Evolutionary conservation across 495 filamentous ascomycete genomes (phyloP).

Genomic region (Paragyromitra xinjiangensis): DNA sequence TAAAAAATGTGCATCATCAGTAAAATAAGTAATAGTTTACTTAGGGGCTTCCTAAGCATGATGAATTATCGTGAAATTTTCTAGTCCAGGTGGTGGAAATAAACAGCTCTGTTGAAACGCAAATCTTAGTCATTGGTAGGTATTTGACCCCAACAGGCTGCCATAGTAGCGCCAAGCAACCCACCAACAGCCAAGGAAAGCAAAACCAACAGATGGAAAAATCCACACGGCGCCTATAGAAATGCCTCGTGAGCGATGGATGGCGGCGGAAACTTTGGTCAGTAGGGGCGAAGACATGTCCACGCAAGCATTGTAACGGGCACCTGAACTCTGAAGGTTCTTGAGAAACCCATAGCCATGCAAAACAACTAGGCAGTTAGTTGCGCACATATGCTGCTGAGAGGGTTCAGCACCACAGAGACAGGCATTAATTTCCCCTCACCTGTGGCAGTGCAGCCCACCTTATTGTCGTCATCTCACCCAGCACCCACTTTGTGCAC

Average conservation of each 20-base stretch:
- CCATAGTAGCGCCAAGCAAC: slow-evolving; percentile 27
- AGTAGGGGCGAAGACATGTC: slow-evolving; percentile 14
- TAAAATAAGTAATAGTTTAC: no score
- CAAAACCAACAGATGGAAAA: slow-evolving; percentile 19
- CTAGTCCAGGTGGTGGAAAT: no score
- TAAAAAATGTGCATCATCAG: no score
- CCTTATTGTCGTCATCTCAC: slow-evolving; percentile 44
- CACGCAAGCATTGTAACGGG: slow-evolving; percentile 15
- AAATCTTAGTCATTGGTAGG: neutral
- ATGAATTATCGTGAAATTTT: no score
- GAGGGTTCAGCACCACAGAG: slow-evolving; percentile 14
- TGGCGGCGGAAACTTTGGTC: neutral
- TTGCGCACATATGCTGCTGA: slow-evolving; percentile 25
- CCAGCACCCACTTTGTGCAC: slow-evolving; percentile 22
- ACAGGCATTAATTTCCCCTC: slow-evolving; percentile 46
- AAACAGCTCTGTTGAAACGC: no score
- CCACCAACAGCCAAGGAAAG: slow-evolving; percentile 31
- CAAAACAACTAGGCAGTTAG: slow-evolving; percentile 7
- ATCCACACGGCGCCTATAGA: slow-evolving; percentile 37
- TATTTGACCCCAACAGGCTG: no score
- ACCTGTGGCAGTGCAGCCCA: slow-evolving; percentile 49
- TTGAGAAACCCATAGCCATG: neutral
- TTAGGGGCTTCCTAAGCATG: no score
- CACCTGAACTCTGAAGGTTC: slow-evolving; percentile 10
- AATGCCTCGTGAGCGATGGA: slow-evolving; percentile 44